A percentile compares a stretch with the other conserved stretches of the same genome.
phyloP scores from a whole-genome alignment of 352 stramenopile species.

The Globisporangium iwayamae region DNA sequence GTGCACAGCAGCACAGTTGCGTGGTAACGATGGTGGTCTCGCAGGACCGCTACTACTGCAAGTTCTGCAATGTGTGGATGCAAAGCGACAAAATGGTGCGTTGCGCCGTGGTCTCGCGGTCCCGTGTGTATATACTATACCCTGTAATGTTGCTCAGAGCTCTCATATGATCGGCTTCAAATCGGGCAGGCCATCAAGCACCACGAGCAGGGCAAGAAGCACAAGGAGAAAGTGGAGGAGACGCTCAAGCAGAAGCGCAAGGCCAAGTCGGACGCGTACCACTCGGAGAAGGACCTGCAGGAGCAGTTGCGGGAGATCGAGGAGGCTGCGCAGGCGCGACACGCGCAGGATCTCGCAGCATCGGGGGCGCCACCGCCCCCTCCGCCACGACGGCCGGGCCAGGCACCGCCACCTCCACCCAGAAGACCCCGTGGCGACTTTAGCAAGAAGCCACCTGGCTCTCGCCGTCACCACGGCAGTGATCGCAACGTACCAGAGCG shows the following conservation, averaged over 20 bases:
- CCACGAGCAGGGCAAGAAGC: constrained; percentile 70
- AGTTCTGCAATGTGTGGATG: constrained; percentile 88
- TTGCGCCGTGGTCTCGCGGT: neutral
- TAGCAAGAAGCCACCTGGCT: neutral
- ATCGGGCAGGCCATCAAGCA: constrained; percentile 66
- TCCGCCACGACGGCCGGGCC: constrained; percentile 2
- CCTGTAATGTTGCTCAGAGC: neutral
- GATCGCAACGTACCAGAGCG: neutral
- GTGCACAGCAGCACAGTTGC: neutral
- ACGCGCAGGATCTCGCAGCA: constrained; percentile 16
- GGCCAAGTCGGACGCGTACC: constrained; percentile 53
- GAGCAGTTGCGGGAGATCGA: constrained; percentile 76
- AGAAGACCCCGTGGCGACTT: constrained; percentile 4
- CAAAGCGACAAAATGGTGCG: constrained; percentile 70
- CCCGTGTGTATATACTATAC: constrained; percentile 5
- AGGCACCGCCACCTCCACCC: constrained; percentile 34
- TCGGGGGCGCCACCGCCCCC: neutral
- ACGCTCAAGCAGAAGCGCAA: constrained; percentile 72
- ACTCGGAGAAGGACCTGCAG: constrained; percentile 53
- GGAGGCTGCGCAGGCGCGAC: constrained; percentile 16
- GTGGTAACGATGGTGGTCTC: constrained; percentile 45
- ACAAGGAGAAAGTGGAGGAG: constrained; percentile 75
- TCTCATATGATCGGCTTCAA: neutral
- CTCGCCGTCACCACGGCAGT: neutral
- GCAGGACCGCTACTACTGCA: constrained; percentile 76